Evolutionary conservation across 306 rosid genomes (phyloP), one percentile per base, ranked within the genome.

Genomic region (Vigna reflexopilosa): DNA sequence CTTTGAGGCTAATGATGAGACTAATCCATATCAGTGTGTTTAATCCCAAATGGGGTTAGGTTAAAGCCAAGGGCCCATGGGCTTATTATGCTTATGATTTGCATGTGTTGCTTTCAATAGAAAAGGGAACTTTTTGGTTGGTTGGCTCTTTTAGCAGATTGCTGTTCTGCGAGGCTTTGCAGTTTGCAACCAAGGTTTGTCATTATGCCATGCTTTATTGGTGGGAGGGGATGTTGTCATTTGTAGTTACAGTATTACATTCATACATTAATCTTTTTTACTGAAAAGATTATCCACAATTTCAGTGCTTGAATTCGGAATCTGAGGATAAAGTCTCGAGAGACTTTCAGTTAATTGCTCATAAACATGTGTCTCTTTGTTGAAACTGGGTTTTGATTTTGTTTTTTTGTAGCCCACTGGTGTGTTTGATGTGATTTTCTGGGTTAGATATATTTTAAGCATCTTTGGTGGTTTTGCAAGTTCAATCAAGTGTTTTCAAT

Each of bases 41-140:
- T 47, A 56, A 76, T 83, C 79, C 56, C n/a, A 34, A 26, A 86
- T 83, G 85, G 83, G 83, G 79, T 79, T 51, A 79, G 82, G 67
- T 79, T 45, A 79, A 86, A 87, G 87, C 66, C 56, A 70, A 84
- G 66, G 88, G 76, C 70, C 72, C 70, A 45, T 55, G 61, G 65
- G 45, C 36, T 85, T 67, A 84, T 82, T 70, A 84, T 82, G 73
- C 76, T 84, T 81, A 84, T 83, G 82, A 91, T 88, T 88, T 77
- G 76, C 72, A 63, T 51, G 86, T 86, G 84, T 83, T 73, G 81
- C 83, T 83, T 77, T 83, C 70, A 77, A 71, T 17, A 66, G 20
- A 50, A 38, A 30, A 82, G 66, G 65, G 61, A 45, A 59, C 49
- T 38, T 75, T 77, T 54, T 58, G 49, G 66, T 61, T 62, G 47